These are phyloP conservation scores for Malassezia caprae DNA, from an alignment of 1,284 basidiomycete species.

Conservation along the genomic window DNA sequence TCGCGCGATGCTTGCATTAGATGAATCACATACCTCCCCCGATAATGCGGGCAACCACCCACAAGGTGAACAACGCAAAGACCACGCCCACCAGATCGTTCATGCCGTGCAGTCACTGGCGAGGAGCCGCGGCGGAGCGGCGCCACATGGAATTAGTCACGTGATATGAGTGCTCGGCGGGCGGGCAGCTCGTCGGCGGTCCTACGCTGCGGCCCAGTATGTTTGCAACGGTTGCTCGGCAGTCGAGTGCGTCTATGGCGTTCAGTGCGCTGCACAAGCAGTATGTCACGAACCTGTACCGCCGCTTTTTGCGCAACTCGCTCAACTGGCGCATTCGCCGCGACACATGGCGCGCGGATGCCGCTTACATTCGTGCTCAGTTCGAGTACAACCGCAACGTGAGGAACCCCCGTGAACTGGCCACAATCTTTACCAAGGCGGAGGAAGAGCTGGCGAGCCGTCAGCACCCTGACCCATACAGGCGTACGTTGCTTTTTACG, in stretches of 20 bases:
- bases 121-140: background rate
- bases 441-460: slow-evolving; percentile 63
- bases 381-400: slow-evolving; percentile 87
- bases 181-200: slow-evolving; percentile 1
- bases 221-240: slow-evolving; percentile 15
- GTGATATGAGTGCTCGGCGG: slow-evolving; percentile 1
- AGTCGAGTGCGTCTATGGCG: slow-evolving; percentile 17
- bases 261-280: slow-evolving; percentile 69
- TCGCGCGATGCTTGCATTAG: background rate
- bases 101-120: slow-evolving; percentile 17
- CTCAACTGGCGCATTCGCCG: slow-evolving; percentile 78
- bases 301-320: slow-evolving; percentile 70
- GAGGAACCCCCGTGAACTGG: slow-evolving; percentile 73
- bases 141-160: background rate
- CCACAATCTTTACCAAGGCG: slow-evolving; percentile 67
- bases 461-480: slow-evolving; percentile 81
- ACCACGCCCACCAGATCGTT: slow-evolving; percentile 42
- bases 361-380: slow-evolving; percentile 73
- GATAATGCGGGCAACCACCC: slow-evolving; percentile 34
- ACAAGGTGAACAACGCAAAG: slow-evolving; percentile 36
- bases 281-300: slow-evolving; percentile 85
- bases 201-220: slow-evolving; percentile 4
- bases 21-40: slow-evolving; percentile 15
- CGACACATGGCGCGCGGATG: slow-evolving; percentile 72
- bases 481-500: slow-evolving; percentile 56